Evolutionary conservation across 2,329 filamentous ascomycete species (phyloP).

Genomic region (Alternaria postmessia): DNA sequence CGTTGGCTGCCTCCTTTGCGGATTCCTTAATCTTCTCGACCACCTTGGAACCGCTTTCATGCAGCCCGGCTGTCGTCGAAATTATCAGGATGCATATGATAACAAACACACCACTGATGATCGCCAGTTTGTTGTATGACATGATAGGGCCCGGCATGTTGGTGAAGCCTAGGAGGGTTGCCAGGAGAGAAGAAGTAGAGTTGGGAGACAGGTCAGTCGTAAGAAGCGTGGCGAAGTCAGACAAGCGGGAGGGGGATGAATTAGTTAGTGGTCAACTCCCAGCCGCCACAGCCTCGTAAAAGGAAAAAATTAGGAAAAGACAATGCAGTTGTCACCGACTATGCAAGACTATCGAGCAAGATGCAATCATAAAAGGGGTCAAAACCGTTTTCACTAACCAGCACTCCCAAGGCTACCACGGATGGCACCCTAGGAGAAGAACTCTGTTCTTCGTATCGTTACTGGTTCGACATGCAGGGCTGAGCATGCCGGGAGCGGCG

Average conservation of each 20-base stretch:
- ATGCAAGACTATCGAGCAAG: background rate
- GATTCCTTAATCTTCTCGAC: constrained; percentile 23
- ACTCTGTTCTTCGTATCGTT: background rate
- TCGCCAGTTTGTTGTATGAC: constrained; percentile 1
- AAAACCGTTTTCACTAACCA: background rate
- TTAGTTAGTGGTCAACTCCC: background rate
- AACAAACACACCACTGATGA: constrained; percentile 8
- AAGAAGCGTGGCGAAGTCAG: background rate
- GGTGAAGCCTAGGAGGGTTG: no score
- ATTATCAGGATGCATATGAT: constrained; percentile 21
- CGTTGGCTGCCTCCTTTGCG: constrained; percentile 20
- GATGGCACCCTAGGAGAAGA: background rate
- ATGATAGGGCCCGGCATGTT: constrained; percentile 8
- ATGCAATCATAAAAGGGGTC: background rate
- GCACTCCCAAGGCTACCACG: background rate
- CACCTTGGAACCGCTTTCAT: constrained; percentile 11
- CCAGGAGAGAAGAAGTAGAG: background rate
- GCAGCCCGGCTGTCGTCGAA: constrained; percentile 18
- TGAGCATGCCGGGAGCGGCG: background rate
- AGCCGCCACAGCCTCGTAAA: background rate
- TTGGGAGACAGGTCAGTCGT: background rate
- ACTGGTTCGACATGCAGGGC: background rate
- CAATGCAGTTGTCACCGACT: background rate
- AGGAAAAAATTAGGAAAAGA: background rate
- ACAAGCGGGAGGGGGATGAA: background rate